Evolutionary conservation across 768 basidiomycete species (phyloP), one percentile per base, ranked within the genome.

Genomic region (Macrolepiota fuliginosa): DNA sequence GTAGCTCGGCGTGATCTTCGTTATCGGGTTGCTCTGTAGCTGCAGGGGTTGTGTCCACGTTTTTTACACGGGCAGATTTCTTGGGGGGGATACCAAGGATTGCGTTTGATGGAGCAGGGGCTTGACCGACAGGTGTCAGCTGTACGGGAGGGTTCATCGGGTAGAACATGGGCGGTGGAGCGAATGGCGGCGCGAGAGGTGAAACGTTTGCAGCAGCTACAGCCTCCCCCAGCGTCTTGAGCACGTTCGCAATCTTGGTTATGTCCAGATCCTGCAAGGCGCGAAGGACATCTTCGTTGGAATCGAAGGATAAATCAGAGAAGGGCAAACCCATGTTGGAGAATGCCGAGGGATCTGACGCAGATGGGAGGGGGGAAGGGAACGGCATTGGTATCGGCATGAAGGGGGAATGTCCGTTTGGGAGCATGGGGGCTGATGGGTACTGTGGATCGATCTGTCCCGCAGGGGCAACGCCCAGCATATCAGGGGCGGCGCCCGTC

Each of bases 241-340:
- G 77, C 11, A 86, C 87, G 57, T 77, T 81, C 0, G 88, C 83
- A 59, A 92, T 83, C 74, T 87, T 90, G 55, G 87, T 79, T 59
- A 89, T 77, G 65, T 92, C 91, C 63, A 92, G 75, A 52, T 87
- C 84, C 69, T 92, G 90, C 53, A 92, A 72, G 11, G 84, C 85
- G 36, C 86, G 89, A 47, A 92, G 74, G 49, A 92, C 82, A 62
- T 91, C 88, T 52, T 92, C 91, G 66, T 84, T 89, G 25, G 88
- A 88, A 12, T 79, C 78, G 58, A 78, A 77, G 17, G 76, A 67
- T 15, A 80, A 68, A 57, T 82, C 78, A 45, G 77, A 71, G 55
- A 73, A 72, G 11, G 74, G 56, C 56, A 69, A 63, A 45, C 63
- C 36, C 66, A 67, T 51, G 39, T 62, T 42, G 60, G 65, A 25